phyloP scores from a whole-genome alignment of 2,329 filamentous ascomycete species.

The Elsinoe perseae region DNA sequence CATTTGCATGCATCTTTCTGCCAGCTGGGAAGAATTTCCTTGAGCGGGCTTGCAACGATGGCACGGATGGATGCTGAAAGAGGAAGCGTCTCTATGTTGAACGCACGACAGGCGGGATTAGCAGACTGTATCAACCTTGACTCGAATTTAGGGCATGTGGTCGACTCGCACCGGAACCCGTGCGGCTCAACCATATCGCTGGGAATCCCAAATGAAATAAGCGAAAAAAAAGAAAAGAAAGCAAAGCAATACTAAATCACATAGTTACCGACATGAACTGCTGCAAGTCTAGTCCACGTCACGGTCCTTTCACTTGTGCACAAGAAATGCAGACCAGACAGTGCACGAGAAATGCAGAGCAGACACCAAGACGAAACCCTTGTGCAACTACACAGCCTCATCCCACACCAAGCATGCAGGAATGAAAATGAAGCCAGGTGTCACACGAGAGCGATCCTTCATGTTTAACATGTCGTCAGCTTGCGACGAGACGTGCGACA shows the following conservation, averaged over 20 bases:
- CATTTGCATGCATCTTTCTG: too few relatives aligned
- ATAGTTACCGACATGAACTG: neutral
- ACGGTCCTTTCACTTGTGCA: neutral
- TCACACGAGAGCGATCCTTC: slow-evolving; percentile 8
- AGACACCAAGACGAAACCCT: neutral
- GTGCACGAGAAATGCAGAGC: neutral
- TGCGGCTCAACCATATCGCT: slow-evolving; percentile 1
- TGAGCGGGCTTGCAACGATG: too few relatives aligned
- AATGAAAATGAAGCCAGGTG: neutral
- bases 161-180: too few relatives aligned
- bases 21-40: too few relatives aligned
- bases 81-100: too few relatives aligned
- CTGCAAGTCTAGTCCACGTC: neutral
- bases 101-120: too few relatives aligned
- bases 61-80: too few relatives aligned
- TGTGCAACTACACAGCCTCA: neutral
- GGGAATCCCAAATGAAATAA: neutral
- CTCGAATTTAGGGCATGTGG: too few relatives aligned
- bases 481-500: slow-evolving; percentile 4
- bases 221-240: neutral
- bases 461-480: slow-evolving; percentile 3
- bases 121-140: too few relatives aligned
- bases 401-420: neutral
- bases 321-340: neutral
- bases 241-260: neutral